Base-by-base conservation (phyloP, 2,329 filamentous ascomycete genomes). In the Monosporascus cannonballus region DNA sequence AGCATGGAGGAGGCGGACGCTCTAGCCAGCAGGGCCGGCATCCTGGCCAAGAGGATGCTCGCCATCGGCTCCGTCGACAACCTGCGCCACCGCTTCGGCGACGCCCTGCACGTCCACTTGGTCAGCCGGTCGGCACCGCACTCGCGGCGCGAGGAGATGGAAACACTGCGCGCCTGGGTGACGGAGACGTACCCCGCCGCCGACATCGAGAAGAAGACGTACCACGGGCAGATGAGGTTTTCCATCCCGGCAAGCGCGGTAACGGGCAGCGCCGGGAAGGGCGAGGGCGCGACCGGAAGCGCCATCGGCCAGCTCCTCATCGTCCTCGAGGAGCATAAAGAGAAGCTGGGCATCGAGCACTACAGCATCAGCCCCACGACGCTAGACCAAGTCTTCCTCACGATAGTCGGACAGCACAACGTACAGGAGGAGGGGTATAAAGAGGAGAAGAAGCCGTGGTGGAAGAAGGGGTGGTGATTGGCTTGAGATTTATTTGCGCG, bases 1-100 rank as follows among this genome's bases (percentile, higher is more conserved):
- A 89, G 84, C 48, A 96, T 96, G 91, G 92, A 96, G 68, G 93
- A 96, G 71, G 93, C 92, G 0, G 90, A 96, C 64, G 91, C 91
- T 1, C 77, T 97, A 2, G 92, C 92, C 0, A 84, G 84, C 30
- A 80, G 90, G 1, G 90, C 88, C 0, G 93, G 90, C 14, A 96
- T 97, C 59, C 84, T 97, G 71, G 89, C 91, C 8, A 81, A 83
- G 60, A 80, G 85, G 34, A 95, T 96, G 90, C 77, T 96, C 22
- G 92, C 91, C 0, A 76, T 94, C 8, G 92, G 92, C 4, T 87
- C 85, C 0, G 86, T 85, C 1, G 84, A 90, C 36, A 74, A 85
- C 53, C 76, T 96, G 3, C 79, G 92, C 7, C 77, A 79, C 45
- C 83, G 85, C 51, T 91, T 92, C 64, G 92, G 91, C 9, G 85